Conservation (phyloP, 768 basidiomycete genomes). For the Leccinum obscurum region DNA sequence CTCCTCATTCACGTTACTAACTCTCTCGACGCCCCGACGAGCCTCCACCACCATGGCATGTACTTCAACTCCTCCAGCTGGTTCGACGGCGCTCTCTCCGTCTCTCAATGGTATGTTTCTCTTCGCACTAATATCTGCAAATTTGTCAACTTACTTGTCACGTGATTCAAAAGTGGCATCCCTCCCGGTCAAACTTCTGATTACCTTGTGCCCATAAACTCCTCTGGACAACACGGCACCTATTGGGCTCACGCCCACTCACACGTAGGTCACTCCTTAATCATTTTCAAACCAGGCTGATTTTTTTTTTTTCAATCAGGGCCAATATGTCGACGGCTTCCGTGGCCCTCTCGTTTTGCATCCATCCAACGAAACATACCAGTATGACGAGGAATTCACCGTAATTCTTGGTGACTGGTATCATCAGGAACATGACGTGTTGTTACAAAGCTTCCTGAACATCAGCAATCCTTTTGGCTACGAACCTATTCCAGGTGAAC, state of each 20-base stretch:
- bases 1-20: conserved; percentile 79
- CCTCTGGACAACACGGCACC: conserved; percentile 73
- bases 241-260: conserved; percentile 81
- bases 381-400: conserved; percentile 90
- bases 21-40: conserved; percentile 61
- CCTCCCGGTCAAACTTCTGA: conserved; percentile 70
- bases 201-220: conserved; percentile 71
- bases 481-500: conserved; percentile 83
- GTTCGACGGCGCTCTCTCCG: conserved; percentile 84
- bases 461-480: conserved; percentile 78
- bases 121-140: rapidly evolving
- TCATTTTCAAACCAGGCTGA: neutral
- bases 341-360: conserved; percentile 85
- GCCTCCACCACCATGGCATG: conserved; percentile 94
- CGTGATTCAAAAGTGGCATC: conserved; percentile 54
- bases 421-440: conserved; percentile 65
- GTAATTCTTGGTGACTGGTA: conserved; percentile 93
- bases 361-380: conserved; percentile 60
- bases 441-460: conserved; percentile 68
- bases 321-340: conserved; percentile 92
- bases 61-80: conserved; percentile 86
- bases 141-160: neutral
- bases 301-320: conserved; percentile 39
- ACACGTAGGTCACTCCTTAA: conserved; percentile 27
- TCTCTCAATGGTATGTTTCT: conserved; percentile 73